phyloP scores from a whole-genome alignment of 2,329 filamentous ascomycete species.

The Aspergillus sergii region DNA sequence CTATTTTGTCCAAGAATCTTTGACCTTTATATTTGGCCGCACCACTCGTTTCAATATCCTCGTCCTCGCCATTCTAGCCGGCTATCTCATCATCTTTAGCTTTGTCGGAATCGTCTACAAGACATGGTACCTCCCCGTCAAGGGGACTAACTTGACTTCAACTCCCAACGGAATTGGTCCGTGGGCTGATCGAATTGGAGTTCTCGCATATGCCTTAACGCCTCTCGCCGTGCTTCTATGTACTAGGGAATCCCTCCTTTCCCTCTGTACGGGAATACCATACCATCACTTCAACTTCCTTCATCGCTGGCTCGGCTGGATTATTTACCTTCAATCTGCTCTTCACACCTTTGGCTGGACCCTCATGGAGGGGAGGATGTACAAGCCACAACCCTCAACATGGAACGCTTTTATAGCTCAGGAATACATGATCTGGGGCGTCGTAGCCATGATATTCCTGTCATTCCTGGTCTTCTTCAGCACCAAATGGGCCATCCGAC shows the following conservation, averaged over 20 bases:
- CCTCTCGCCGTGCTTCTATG: constrained; percentile 69
- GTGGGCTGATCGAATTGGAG: constrained; percentile 69
- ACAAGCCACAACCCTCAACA: constrained; percentile 69
- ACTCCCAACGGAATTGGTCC: constrained; percentile 68
- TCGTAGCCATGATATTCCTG: constrained; percentile 68
- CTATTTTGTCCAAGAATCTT: constrained; percentile 64
- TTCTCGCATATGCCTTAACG: constrained; percentile 73
- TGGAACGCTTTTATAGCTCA: constrained; percentile 62
- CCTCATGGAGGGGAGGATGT: constrained; percentile 66
- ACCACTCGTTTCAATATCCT: constrained; percentile 70
- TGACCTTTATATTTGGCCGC: constrained; percentile 63
- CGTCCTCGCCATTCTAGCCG: constrained; percentile 59
- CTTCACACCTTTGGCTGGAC: constrained; percentile 74
- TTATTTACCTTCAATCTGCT: constrained; percentile 69
- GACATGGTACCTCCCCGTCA: constrained; percentile 71
- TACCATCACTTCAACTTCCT: constrained; percentile 79
- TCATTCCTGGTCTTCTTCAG: constrained; percentile 64
- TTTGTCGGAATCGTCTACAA: constrained; percentile 70
- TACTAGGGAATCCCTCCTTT: constrained; percentile 71
- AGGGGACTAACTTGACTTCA: constrained; percentile 59
- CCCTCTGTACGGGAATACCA: constrained; percentile 69
- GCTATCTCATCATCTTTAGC: constrained; percentile 68
- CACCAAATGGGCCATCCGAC: constrained; percentile 60
- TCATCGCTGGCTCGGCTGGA: constrained; percentile 73
- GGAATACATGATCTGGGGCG: constrained; percentile 72